Conservation (phyloP, 345 rosid genomes). For the thale cress (Arabidopsis thaliana) region TAIR10.1 NC_003070.9:6458001-6458500, state of each 20-base stretch:
- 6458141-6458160: conserved; percentile 49
- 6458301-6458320: conserved; percentile 76
- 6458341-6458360: conserved; percentile 51
- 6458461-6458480: conserved; percentile 91
- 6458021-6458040: conserved; percentile 50
- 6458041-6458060: conserved; percentile 56
- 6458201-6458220: background rate
- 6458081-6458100: conserved; percentile 63
- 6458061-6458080: conserved; percentile 62
- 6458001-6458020: conserved; percentile 6
- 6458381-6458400: background rate
- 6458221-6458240: background rate
- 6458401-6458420: conserved; percentile 5
- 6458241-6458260: background rate
- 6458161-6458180: background rate
- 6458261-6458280: conserved; percentile 69
- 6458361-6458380: conserved; percentile 14
- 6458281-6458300: conserved; percentile 95
- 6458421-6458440: conserved; percentile 8
- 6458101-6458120: conserved; percentile 90
- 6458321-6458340: conserved; percentile 90
- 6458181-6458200: background rate
- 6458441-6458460: conserved; percentile 70
- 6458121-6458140: conserved; percentile 62
- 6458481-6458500: conserved; percentile 78